Conservation (phyloP, 805 yeast species). For the Wickerhamiella domercqiae region DNA sequence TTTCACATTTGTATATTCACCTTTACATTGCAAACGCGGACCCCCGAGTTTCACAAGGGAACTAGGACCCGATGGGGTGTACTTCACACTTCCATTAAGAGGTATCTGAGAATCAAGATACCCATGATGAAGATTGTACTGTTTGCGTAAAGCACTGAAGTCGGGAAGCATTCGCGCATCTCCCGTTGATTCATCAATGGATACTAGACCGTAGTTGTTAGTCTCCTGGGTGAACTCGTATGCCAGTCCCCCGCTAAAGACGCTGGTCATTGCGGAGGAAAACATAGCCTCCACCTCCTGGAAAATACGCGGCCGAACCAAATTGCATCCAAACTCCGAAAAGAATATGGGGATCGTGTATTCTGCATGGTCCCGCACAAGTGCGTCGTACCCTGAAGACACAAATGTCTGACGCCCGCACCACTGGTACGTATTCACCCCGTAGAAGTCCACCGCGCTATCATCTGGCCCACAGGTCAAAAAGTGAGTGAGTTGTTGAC, state of each 20-base stretch:
- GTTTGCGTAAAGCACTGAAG: constrained; percentile 32
- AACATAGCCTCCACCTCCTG: constrained; percentile 60
- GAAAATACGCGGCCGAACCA: constrained; percentile 60
- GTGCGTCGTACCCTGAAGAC: constrained; percentile 58
- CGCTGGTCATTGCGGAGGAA: constrained; percentile 54
- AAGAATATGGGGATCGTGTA: constrained; percentile 69
- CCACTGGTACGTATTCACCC: constrained; percentile 70
- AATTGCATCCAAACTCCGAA: constrained; percentile 88
- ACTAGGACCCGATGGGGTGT: not conserved
- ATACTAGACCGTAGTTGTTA: constrained; percentile 65
- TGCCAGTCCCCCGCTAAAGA: constrained; percentile 73
- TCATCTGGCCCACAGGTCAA: constrained; percentile 58
- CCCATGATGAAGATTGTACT: constrained; percentile 3
- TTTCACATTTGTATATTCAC: constrained; percentile 11
- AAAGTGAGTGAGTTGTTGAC: constrained; percentile 64
- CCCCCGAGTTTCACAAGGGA: not conserved
- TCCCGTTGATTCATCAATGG: constrained; percentile 29
- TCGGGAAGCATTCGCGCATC: constrained; percentile 34
- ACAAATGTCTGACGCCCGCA: constrained; percentile 76
- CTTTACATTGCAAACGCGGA: constrained; percentile 3
- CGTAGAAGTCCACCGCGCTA: constrained; percentile 50
- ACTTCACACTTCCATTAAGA: not conserved
- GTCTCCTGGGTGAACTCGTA: constrained; percentile 70
- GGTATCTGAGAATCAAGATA: not conserved
- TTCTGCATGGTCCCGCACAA: constrained; percentile 54